phyloP scores from a whole-genome alignment of 345 rosid species.

The Viola odorata region DNA sequence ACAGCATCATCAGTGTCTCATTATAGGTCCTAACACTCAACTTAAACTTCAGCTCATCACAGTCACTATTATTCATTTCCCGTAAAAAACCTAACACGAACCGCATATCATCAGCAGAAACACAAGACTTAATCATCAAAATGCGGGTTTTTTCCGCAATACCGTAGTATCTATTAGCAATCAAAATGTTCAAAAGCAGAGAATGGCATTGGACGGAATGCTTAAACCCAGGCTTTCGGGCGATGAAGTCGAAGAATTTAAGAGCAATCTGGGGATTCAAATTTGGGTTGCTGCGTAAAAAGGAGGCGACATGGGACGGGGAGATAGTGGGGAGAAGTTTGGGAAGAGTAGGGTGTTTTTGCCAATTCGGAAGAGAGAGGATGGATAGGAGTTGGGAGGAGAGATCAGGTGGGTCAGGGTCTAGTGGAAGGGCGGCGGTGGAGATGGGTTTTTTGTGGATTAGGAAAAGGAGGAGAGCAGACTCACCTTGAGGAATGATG shows the following conservation, averaged over 20 bases:
- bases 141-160: constrained; percentile 42
- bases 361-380: constrained; percentile 53
- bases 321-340: constrained; percentile 35
- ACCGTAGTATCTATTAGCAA: constrained; percentile 22
- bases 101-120: constrained; percentile 32
- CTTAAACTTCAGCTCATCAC: constrained; percentile 33
- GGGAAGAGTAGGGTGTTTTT: constrained; percentile 36
- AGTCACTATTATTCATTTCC: constrained; percentile 35
- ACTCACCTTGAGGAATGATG: constrained; percentile 17
- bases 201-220: constrained; percentile 46
- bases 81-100: constrained; percentile 35
- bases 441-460: constrained; percentile 7
- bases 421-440: constrained; percentile 13
- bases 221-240: constrained; percentile 39
- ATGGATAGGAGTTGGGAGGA: constrained; percentile 38
- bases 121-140: constrained; percentile 46
- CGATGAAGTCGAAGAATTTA: constrained; percentile 48
- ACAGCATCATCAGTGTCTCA: constrained; percentile 47
- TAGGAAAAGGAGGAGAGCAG: constrained; percentile 13
- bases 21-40: constrained; percentile 50
- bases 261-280: constrained; percentile 44
- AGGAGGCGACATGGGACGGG: constrained; percentile 45
- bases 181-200: constrained; percentile 40
- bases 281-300: constrained; percentile 32
- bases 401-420: constrained; percentile 25